Base-by-base conservation (phyloP, 1,284 basidiomycete genomes). In the Taiwanofungus camphoratus region DNA sequence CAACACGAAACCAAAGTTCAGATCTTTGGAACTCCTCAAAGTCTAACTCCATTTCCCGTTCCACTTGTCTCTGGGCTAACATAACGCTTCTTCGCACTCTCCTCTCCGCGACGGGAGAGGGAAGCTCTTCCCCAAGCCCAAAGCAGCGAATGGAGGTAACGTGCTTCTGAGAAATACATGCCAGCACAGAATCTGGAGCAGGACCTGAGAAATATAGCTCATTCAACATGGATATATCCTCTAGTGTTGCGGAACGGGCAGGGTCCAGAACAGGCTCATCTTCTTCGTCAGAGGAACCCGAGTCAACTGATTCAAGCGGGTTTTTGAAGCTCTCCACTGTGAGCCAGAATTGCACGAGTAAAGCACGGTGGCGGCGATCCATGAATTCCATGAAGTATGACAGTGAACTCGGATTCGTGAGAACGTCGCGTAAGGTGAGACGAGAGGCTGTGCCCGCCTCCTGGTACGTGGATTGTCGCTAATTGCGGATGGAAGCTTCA, bases 301-400 rank as follows among this genome's bases (percentile, higher is more conserved):
- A 85, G 53, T 89, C 86, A 4, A 86, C 73, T 1, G 79, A 79
- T 60, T 97, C 94, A 15, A 99, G 70, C 0, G 95, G 95, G 53
- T 95, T 91, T 66, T 97, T 98, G 74, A 98, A 94, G 39, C 90
- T 92, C 63, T 98, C 92, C 1, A 98, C 90, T 0, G 92, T 90
- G 2, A 98, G 72, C 95, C 95, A 98, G 65, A 97, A 99, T 53
- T 97, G 95, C 2, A 97, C 88, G 3, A 92, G 77, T 7, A 91
- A 62, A 12, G 92, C 87, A 22, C 89, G 81, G 45, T 82, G 76
- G 2, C 88, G 79, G 5, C 94, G 79, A 53, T 98, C 95, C 90
- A 97, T 94, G 58, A 90, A 95, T 65, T 99, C 95, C 82, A 97
- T 94, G 67, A 95, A 92, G 61, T 95, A 95, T 2, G 89, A 92